Evolutionary conservation across 257 asterid genomes (phyloP).

Genomic region (Solanum dulcamara): DNA sequence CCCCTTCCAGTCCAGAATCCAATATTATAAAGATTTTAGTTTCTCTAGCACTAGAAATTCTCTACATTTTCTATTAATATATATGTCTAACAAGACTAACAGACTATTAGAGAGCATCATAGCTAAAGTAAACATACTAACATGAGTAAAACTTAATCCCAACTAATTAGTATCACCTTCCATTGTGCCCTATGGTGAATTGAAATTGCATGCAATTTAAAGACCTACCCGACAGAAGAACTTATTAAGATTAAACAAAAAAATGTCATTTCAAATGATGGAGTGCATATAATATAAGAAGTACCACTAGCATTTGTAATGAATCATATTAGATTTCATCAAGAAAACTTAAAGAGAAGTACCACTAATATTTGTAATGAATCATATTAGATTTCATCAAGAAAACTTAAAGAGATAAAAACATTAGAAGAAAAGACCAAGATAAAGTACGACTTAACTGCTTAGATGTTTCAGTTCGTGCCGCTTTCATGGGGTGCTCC

Average conservation of each 20-base stretch:
- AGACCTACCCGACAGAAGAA: background rate
- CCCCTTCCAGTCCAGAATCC: background rate
- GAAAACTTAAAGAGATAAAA: background rate
- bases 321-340: background rate
- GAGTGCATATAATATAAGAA: background rate
- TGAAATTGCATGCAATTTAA: background rate
- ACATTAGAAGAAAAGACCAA: background rate
- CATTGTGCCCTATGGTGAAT: background rate
- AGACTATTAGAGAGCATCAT: background rate
- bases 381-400: background rate
- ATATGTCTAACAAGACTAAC: background rate
- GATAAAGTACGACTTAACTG: slow-evolving; percentile 42
- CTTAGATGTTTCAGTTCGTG: slow-evolving; percentile 54
- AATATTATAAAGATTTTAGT: background rate
- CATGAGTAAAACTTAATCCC: background rate
- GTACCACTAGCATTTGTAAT: background rate
- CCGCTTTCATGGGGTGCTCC: slow-evolving; percentile 50
- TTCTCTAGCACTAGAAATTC: background rate
- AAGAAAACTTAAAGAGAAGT: background rate
- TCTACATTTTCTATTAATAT: background rate
- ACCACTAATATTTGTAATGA: background rate
- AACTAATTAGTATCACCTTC: background rate
- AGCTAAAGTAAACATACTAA: background rate
- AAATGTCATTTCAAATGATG: background rate
- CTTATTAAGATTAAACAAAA: background rate